These are phyloP conservation scores for Colletotrichum sp. DNA, from an alignment of 2,329 filamentous ascomycete species.

Conservation along the genomic window DNA sequence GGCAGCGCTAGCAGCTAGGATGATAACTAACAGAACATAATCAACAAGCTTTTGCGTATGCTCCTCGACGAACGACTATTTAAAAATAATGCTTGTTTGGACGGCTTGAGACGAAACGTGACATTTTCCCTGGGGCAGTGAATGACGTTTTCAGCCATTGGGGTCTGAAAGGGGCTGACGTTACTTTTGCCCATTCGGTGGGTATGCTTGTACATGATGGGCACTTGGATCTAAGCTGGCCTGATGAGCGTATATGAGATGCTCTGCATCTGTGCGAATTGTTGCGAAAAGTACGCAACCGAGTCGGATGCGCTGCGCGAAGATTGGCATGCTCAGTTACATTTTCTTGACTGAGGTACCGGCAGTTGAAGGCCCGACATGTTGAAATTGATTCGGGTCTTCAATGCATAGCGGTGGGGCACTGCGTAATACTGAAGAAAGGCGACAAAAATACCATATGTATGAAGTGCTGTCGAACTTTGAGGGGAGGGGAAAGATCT, in stretches of 20 bases:
- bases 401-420: too few relatives aligned
- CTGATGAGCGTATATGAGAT: neutral
- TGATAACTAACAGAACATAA: neutral
- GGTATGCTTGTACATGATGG: neutral
- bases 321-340: neutral
- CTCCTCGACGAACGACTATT: too few relatives aligned
- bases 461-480: neutral
- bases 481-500: neutral
- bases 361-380: neutral
- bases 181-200: neutral
- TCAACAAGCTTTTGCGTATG: neutral
- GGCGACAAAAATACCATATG: neutral
- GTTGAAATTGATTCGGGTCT: neutral
- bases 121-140: too few relatives aligned
- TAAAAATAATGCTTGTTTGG: too few relatives aligned
- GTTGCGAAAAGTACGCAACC: neutral
- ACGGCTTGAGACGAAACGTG: too few relatives aligned
- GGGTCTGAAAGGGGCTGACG: too few relatives aligned
- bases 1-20: too few relatives aligned
- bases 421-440: too few relatives aligned
- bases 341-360: neutral
- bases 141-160: too few relatives aligned
- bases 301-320: neutral
- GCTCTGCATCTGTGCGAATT: neutral
- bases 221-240: neutral